phyloP scores from a whole-genome alignment of 1,139 yeast genomes.

The Saccharomycopsis hybrid region DNA sequence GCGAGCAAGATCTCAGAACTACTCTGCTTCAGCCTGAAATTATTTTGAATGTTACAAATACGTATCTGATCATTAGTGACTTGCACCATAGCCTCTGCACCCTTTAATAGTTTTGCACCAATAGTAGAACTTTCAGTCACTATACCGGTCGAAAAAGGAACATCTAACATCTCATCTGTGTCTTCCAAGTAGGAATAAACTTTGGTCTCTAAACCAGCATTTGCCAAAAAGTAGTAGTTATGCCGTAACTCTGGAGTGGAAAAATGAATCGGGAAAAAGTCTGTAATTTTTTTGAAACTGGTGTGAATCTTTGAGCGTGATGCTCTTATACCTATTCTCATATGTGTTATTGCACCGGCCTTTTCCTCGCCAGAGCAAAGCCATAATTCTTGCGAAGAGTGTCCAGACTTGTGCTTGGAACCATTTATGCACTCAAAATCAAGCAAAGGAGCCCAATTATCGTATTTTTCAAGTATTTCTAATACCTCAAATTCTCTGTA shows the following conservation, averaged over 20 bases:
- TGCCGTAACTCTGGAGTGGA: background rate
- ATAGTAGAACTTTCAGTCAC: background rate
- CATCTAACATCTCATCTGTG: background rate
- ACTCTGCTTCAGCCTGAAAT: background rate
- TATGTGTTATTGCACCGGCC: slow-evolving; percentile 7
- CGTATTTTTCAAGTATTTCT: slow-evolving; percentile 5
- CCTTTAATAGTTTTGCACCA: background rate
- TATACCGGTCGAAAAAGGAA: background rate
- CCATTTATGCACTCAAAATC: slow-evolving; percentile 5
- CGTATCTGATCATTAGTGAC: background rate
- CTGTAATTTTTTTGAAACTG: slow-evolving; percentile 6
- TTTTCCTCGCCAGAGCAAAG: slow-evolving; percentile 8
- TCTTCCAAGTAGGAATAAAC: background rate
- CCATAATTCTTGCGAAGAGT: slow-evolving; percentile 14
- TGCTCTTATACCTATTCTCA: slow-evolving; percentile 10
- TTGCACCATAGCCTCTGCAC: background rate
- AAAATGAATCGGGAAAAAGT: slow-evolving; percentile 5
- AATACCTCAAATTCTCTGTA: background rate
- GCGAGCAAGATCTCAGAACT: background rate
- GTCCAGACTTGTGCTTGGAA: slow-evolving; percentile 1
- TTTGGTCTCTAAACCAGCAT: background rate
- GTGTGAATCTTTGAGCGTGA: background rate
- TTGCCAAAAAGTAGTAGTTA: slow-evolving; percentile 9
- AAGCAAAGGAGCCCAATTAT: slow-evolving; percentile 8
- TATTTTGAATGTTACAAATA: background rate